These are phyloP conservation scores for Xylaria sp. DNA, from an alignment of 2,329 filamentous ascomycete genomes.

Conservation along the genomic window DNA sequence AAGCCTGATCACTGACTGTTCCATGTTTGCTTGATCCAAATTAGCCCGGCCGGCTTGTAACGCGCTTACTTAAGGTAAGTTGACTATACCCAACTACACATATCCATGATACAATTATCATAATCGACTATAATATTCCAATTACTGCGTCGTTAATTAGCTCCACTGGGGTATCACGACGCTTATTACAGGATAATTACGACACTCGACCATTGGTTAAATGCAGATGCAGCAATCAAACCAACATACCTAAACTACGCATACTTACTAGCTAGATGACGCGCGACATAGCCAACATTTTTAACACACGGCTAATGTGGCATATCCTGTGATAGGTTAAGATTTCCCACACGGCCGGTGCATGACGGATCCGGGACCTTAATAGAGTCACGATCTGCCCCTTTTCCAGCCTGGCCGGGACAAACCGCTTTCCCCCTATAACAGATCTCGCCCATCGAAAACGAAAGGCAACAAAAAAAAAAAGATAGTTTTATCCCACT, in stretches of 20 bases:
- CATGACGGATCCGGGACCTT: conserved; percentile 4
- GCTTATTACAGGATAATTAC: conserved; percentile 5
- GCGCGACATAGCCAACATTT: background rate
- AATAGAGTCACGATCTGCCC: conserved; percentile 7
- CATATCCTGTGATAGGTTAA: background rate
- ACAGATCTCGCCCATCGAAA: too few relatives aligned
- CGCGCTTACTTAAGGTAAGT: background rate
- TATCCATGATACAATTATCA: conserved; percentile 1
- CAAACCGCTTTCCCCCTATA: too few relatives aligned
- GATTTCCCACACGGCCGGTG: conserved; percentile 5
- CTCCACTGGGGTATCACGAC: conserved; percentile 2
- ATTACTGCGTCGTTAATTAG: conserved; percentile 14
- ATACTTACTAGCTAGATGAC: background rate
- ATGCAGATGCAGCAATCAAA: conserved; percentile 30
- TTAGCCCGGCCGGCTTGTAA: conserved; percentile 5
- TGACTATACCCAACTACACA: too few relatives aligned
- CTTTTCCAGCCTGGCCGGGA: conserved; percentile 9
- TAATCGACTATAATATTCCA: conserved; percentile 2
- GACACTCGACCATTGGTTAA: conserved; percentile 21
- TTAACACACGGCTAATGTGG: background rate
- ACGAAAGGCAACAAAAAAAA: background rate
- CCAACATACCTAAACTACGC: conserved; percentile 2
- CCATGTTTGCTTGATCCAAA: conserved; percentile 11
- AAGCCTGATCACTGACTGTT: conserved; percentile 5
- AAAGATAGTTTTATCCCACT: too few relatives aligned